Evolutionary conservation across 2,329 filamentous ascomycete genomes (phyloP).

Genomic region (Ascosphaera apis): DNA sequence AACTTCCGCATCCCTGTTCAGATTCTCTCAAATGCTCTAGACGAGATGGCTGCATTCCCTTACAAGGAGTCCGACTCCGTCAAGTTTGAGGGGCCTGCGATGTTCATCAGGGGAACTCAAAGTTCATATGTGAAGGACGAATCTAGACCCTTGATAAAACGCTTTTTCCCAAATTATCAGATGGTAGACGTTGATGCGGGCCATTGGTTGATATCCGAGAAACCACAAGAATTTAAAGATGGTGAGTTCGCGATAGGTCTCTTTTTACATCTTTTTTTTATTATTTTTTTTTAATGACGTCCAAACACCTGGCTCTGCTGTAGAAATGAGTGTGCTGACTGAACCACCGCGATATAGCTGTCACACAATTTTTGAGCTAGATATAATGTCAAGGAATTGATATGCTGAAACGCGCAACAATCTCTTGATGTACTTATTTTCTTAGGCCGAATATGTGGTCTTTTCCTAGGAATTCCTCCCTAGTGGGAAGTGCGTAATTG

Average conservation of each 20-base stretch:
- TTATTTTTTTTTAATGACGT: no score
- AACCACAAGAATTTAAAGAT: constrained; percentile 53
- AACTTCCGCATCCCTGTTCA: constrained; percentile 62
- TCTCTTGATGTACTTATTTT: no score
- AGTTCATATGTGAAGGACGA: constrained; percentile 12
- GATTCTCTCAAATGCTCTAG: constrained; percentile 42
- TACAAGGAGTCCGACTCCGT: constrained; percentile 46
- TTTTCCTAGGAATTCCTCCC: no score
- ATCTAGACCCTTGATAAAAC: constrained; percentile 10
- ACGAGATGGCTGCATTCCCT: constrained; percentile 70
- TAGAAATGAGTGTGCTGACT: no score
- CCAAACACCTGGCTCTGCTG: no score
- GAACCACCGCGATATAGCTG: no score
- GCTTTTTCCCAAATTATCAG: constrained; percentile 57
- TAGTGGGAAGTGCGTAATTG: no score
- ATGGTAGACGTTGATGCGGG: constrained; percentile 54
- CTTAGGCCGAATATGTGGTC: no score
- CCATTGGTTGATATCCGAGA: constrained; percentile 80
- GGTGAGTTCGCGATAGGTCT: constrained; percentile 26
- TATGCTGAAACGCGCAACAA: no score
- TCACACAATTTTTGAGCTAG: no score
- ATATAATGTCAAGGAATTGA: no score
- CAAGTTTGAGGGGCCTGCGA: constrained; percentile 47
- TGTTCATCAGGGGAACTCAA: constrained; percentile 35
- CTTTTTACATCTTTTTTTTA: neutral